Evolutionary conservation across 805 yeast genomes (phyloP), one percentile per base, ranked within the genome.

Genomic region (Cyberlindnera mississippiensis): DNA sequence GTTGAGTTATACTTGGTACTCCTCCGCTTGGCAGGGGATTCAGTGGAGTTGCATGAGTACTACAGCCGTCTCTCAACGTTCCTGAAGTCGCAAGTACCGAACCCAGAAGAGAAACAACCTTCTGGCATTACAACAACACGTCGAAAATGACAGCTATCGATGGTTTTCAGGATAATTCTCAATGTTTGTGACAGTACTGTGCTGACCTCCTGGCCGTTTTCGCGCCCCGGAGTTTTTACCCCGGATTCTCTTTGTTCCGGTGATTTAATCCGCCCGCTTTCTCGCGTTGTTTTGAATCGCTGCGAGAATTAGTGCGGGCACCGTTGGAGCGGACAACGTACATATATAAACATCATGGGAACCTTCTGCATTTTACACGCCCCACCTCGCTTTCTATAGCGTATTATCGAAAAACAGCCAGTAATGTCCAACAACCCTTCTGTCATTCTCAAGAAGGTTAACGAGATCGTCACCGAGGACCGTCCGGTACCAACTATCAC

Each of bases 401-500:
- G n/a, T n/a, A n/a, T n/a, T n/a, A n/a, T n/a, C 31, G n/a, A 12
- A 13, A 12, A n/a, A n/a, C 6, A 14, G n/a, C 15, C 15, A n/a
- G 31, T 28, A 19, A 45, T 50, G 42, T 33, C 51, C 2, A 54
- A 53, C 35, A 56, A 56, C 37, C 60, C 59, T 17, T 51, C 59
- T 4, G 70, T 85, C 45, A 90, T 87, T 9, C 68, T 88, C 35
- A 73, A 77, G 54, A 73, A 76, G 56, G 68, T 79, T 46, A 79
- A 79, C 53, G 76, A 77, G 40, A 82, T 87, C 51, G 66, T 68
- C 27, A 73, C 78, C 47, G 91, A 85, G 63, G 73, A 79, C 38
- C 74, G 83, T 50, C 84, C 85, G 3, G 69, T 80, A 22, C 95
- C 95, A 6, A 63, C 64, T 48, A 65, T 85, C 44, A 55, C 59